Conservation (phyloP, 495 filamentous ascomycete genomes). For the Aspergillus kassunensis region DNA sequence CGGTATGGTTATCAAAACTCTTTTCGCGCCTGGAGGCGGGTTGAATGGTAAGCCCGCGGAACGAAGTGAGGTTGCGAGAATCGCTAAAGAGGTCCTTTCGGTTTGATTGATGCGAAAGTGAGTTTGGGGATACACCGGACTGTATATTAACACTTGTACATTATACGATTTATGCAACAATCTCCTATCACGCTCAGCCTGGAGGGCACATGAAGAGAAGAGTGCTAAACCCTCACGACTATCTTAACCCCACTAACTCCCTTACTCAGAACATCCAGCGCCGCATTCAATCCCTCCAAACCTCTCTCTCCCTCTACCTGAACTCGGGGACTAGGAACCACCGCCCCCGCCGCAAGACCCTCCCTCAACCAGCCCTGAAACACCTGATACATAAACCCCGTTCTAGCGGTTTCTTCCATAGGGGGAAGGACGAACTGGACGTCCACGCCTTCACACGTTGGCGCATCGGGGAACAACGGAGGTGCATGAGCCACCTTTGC, state of each 20-base stretch:
- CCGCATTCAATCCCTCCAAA: conserved; percentile 11
- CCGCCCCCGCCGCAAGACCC: conserved; percentile 7
- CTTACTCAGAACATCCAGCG: conserved; percentile 7
- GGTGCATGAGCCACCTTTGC: conserved; percentile 28
- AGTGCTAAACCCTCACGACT: conserved; percentile 4
- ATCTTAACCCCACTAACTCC: conserved; percentile 10
- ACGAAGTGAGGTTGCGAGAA: conserved; percentile 42
- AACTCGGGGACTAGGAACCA: conserved; percentile 6
- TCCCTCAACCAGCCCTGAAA: conserved; percentile 38
- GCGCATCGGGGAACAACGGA: conserved; percentile 21
- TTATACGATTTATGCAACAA: conserved; percentile 2
- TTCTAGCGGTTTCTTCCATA: conserved; percentile 20
- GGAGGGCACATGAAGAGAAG: no score
- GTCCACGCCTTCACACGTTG: conserved; percentile 27
- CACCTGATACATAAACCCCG: conserved; percentile 24
- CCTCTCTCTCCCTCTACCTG: neutral
- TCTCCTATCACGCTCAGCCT: no score
- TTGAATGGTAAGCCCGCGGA: conserved; percentile 54
- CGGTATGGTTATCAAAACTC: conserved; percentile 44
- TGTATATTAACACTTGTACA: conserved; percentile 22
- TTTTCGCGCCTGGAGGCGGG: conserved; percentile 44
- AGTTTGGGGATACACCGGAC: neutral
- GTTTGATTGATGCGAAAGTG: conserved; percentile 5
- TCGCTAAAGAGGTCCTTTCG: conserved; percentile 41
- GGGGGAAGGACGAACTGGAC: conserved; percentile 27